Conservation (phyloP, 306 rosid genomes). For the Rosa multiflora region DNA sequence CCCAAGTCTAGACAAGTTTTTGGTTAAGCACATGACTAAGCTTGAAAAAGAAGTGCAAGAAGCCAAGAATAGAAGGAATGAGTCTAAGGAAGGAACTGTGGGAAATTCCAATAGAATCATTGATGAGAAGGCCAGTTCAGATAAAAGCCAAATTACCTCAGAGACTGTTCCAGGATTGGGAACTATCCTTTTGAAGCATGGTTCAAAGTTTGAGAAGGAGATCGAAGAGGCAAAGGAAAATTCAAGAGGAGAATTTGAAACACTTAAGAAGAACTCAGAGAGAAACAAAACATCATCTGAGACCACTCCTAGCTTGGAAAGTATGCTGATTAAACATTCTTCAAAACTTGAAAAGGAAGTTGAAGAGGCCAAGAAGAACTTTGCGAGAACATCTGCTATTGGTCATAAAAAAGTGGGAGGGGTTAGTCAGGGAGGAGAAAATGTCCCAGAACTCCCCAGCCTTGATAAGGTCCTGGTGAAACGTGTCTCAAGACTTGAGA, state of each 20-base stretch:
- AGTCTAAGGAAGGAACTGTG: constrained; percentile 26
- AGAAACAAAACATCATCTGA: constrained; percentile 19
- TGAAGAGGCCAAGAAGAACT: constrained; percentile 31
- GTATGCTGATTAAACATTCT: constrained; percentile 27
- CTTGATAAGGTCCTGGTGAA: constrained; percentile 80
- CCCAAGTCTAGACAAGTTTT: constrained; percentile 85
- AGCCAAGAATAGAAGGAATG: constrained; percentile 63
- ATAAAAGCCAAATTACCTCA: constrained; percentile 12
- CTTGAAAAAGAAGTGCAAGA: constrained; percentile 86
- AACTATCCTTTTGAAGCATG: constrained; percentile 48
- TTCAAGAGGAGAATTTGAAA: constrained; percentile 15
- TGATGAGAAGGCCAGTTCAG: constrained; percentile 19
- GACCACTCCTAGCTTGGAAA: constrained; percentile 27
- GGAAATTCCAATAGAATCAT: constrained; percentile 33
- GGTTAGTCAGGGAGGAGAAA: constrained; percentile 34
- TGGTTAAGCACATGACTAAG: constrained; percentile 79
- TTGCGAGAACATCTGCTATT: constrained; percentile 8
- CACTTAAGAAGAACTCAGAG: constrained; percentile 10
- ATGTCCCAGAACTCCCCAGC: constrained; percentile 55
- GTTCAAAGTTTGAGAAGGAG: constrained; percentile 47
- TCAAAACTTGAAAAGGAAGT: constrained; percentile 44
- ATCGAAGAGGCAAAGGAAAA: constrained; percentile 41
- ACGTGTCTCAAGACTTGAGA: constrained; percentile 79
- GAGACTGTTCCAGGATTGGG: constrained; percentile 50
- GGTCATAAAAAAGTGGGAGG: constrained; percentile 17